Percentiles rank a stretch among this genome's conserved stretches.
These are phyloP conservation scores for Cercophora scortea DNA, from an alignment of 495 filamentous ascomycete genomes.

Conservation along the genomic window DNA sequence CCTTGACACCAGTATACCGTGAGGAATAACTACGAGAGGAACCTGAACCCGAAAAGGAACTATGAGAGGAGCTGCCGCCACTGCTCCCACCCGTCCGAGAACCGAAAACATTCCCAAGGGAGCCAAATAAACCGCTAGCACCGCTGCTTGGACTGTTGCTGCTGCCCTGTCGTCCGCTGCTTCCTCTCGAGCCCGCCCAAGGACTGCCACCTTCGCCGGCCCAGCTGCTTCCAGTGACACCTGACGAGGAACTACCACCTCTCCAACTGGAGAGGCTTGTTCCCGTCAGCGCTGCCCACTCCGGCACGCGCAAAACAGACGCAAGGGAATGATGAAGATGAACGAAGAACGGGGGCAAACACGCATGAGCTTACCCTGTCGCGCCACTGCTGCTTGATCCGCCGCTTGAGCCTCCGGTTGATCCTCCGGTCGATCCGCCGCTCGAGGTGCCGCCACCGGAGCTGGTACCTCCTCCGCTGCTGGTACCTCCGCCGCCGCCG, in stretches of 20 bases:
- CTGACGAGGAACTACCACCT: background rate
- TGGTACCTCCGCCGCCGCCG: constrained; percentile 37
- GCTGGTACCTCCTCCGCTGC: constrained; percentile 33
- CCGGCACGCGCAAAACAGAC: background rate
- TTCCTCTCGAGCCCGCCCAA: background rate
- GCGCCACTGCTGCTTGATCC: background rate
- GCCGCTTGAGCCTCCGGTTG: constrained; percentile 23
- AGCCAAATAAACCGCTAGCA: background rate
- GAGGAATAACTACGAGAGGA: background rate
- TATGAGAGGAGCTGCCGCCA: background rate
- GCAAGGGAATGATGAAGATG: background rate
- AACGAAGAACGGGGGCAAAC: background rate
- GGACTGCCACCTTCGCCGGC: no score
- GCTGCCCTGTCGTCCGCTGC: constrained; percentile 1
- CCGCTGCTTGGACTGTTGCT: background rate
- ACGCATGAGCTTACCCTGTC: background rate
- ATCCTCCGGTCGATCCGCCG: constrained; percentile 25
- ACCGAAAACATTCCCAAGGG: no score
- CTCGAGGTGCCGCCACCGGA: background rate
- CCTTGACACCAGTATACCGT: background rate
- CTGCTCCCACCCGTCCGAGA: background rate
- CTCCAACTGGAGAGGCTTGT: background rate
- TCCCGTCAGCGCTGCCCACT: background rate
- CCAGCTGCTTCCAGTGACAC: background rate
- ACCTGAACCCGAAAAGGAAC: background rate